A percentile compares a stretch with the other conserved stretches of the same genome.
These are phyloP conservation scores for Areca catechu DNA, from an alignment of 176 grass and related monocot species.

Conservation along the genomic window DNA sequence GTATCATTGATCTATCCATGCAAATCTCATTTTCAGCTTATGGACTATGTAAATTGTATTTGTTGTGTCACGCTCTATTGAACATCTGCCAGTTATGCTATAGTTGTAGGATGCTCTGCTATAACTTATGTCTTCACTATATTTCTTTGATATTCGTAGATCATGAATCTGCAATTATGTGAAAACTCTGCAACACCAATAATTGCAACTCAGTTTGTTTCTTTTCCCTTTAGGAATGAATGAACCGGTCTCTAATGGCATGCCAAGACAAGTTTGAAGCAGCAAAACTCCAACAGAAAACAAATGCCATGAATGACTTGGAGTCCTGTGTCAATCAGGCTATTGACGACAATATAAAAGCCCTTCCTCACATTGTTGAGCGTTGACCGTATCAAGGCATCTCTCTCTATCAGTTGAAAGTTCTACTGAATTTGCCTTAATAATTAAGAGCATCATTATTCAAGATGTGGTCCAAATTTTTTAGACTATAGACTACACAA, in stretches of 20 bases:
- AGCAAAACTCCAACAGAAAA: conserved; percentile 74
- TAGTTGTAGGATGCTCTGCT: not conserved
- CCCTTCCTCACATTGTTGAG: conserved; percentile 58
- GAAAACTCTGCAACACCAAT: too few species aligned
- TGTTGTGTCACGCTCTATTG: too few species aligned
- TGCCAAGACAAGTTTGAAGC: conserved; percentile 87
- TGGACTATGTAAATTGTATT: too few species aligned
- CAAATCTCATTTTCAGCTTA: too few species aligned
- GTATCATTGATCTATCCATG: too few species aligned
- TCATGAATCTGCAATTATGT: too few species aligned
- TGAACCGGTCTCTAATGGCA: conserved; percentile 76
- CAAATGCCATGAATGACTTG: conserved; percentile 43
- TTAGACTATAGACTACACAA: too few species aligned
- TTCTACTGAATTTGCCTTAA: not conserved
- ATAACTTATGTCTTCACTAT: not conserved
- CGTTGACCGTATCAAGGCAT: conserved; percentile 50
- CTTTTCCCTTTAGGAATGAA: conserved; percentile 43
- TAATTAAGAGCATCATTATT: too few species aligned
- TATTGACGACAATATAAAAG: conserved; percentile 61
- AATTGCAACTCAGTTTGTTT: not conserved
- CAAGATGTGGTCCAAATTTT: too few species aligned
- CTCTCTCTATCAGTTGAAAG: conserved; percentile 52
- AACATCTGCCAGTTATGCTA: too few species aligned
- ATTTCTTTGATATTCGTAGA: too few species aligned
- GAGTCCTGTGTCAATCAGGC: conserved; percentile 72